Evolutionary conservation across 352 stramenopile genomes (phyloP).

Genomic region (Phytophthora hybrid): DNA sequence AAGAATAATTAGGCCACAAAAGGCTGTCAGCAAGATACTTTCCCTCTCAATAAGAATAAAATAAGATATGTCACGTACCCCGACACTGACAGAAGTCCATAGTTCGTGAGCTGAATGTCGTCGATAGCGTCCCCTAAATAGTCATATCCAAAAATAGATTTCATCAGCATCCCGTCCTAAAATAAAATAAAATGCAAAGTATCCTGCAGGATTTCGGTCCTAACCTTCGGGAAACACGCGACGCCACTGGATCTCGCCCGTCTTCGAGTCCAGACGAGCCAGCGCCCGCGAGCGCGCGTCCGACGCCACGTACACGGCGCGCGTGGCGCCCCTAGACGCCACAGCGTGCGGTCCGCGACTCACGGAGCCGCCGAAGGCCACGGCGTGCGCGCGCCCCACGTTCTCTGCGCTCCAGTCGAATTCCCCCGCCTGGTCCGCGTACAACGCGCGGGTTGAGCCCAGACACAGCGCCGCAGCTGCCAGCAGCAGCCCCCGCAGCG

Average conservation of each 20-base stretch:
- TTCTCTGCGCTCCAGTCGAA: constrained; percentile 84
- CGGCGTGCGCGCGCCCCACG: constrained; percentile 58
- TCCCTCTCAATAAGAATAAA: constrained; percentile 25
- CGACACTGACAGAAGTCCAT: constrained; percentile 71
- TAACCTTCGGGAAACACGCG: constrained; percentile 64
- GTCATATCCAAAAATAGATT: constrained; percentile 14
- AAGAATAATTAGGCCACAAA: background rate
- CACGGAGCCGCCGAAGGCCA: constrained; percentile 59
- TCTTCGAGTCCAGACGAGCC: constrained; percentile 73
- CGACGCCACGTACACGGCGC: constrained; percentile 77
- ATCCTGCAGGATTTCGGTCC: constrained; percentile 6
- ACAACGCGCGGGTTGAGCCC: constrained; percentile 49
- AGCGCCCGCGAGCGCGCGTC: constrained; percentile 68
- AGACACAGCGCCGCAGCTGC: constrained; percentile 39
- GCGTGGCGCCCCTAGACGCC: constrained; percentile 49
- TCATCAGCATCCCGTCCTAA: background rate
- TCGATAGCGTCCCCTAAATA: constrained; percentile 65
- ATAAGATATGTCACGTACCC: constrained; percentile 41
- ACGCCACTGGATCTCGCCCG: constrained; percentile 80
- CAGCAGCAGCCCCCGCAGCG: constrained; percentile 36
- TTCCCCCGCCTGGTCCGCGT: constrained; percentile 79
- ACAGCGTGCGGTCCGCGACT: constrained; percentile 47
- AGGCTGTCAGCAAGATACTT: constrained; percentile 3
- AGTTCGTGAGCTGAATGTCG: constrained; percentile 75
- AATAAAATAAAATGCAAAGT: background rate